phyloP scores from a whole-genome alignment of 331 rosid species.

The Quercus phellos region DNA sequence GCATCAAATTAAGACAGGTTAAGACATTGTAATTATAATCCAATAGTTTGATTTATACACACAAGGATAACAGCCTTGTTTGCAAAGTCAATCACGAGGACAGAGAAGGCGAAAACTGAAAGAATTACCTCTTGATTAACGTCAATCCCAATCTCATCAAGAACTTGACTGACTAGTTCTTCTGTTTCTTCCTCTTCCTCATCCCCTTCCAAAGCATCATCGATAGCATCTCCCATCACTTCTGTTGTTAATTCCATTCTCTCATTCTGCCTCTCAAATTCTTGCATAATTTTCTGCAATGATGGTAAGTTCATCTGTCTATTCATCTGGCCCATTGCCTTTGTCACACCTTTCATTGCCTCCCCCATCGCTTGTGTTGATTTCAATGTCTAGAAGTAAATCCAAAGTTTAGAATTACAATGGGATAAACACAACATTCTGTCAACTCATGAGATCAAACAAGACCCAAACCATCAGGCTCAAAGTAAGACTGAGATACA shows the following conservation, averaged over 20 bases:
- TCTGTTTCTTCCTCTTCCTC: constrained; percentile 97
- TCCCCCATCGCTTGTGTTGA: constrained; percentile 98
- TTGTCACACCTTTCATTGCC: constrained; percentile 98
- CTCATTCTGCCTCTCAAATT: constrained; percentile 92
- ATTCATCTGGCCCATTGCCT: constrained; percentile 99
- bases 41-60: neutral
- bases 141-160: constrained; percentile 86
- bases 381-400: constrained; percentile 62
- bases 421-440: neutral
- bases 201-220: constrained; percentile 95
- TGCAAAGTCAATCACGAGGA: neutral
- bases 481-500: neutral
- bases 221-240: constrained; percentile 93
- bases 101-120: neutral
- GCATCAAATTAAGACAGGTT: constrained; percentile 13
- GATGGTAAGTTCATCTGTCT: constrained; percentile 95
- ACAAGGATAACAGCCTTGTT: neutral
- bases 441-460: neutral
- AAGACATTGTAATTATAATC: neutral
- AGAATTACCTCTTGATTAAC: constrained; percentile 80
- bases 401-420: constrained; percentile 12
- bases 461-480: neutral
- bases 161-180: constrained; percentile 88
- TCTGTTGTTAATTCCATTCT: constrained; percentile 80
- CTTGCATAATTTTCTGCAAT: constrained; percentile 91